Conservation (phyloP, 805 yeast species). For the Saccharomyces mikatae region DNA sequence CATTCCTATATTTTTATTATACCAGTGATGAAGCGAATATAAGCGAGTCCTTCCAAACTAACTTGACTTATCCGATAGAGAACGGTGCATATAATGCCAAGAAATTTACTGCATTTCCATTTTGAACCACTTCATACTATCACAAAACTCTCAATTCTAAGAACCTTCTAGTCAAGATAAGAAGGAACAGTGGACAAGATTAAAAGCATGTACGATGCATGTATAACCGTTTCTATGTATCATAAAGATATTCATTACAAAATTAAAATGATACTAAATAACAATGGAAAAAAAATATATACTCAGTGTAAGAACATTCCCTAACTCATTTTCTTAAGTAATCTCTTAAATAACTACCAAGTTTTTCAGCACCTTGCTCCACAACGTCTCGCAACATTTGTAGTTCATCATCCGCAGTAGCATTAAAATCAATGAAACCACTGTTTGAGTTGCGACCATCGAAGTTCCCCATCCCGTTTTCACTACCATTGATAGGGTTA, state of each 20-base stretch:
- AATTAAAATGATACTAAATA: background rate
- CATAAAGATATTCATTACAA: background rate
- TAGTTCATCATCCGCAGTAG: constrained; percentile 81
- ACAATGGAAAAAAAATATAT: background rate
- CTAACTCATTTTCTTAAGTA: constrained; percentile 45
- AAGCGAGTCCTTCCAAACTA: background rate
- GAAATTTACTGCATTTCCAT: background rate
- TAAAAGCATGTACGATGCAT: background rate
- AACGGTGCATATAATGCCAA: background rate
- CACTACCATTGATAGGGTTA: constrained; percentile 1
- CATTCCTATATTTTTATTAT: no score
- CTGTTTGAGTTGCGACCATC: constrained; percentile 23
- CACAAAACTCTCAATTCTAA: background rate
- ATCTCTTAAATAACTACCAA: constrained; percentile 80
- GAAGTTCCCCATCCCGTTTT: constrained; percentile 23
- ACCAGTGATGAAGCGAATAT: background rate
- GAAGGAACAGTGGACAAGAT: constrained; percentile 1
- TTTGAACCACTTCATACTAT: background rate
- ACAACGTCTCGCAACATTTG: constrained; percentile 83
- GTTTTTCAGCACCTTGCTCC: constrained; percentile 87
- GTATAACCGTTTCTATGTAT: background rate
- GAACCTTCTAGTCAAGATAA: background rate
- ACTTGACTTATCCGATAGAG: background rate
- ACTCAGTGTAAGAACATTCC: background rate
- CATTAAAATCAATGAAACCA: constrained; percentile 59